A percentile compares a stretch with the other conserved stretches of the same genome.
Evolutionary conservation across 495 filamentous ascomycete genomes (phyloP).

Genomic region (Neurospora pannonica): DNA sequence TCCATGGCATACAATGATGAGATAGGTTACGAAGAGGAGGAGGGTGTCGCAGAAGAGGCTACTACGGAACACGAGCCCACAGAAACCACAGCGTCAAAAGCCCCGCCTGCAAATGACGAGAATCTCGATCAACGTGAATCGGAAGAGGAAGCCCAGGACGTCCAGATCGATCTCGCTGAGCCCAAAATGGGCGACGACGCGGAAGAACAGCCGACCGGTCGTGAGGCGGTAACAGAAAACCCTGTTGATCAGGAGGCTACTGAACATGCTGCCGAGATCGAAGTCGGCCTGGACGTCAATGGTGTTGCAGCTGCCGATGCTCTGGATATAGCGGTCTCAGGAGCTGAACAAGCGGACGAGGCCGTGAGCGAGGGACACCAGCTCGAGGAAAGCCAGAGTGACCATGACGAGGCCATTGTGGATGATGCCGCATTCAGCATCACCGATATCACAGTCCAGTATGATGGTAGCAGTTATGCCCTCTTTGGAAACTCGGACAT

Average conservation of each 20-base stretch:
- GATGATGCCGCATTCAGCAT: constrained; percentile 5
- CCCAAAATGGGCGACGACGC: constrained; percentile 1
- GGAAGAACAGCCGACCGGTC: not conserved
- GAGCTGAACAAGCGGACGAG: not conserved
- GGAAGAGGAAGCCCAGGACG: not conserved
- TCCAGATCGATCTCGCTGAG: not conserved
- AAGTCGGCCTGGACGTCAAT: not conserved
- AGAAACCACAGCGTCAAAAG: not conserved
- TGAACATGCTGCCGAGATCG: not conserved
- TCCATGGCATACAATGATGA: constrained; percentile 20
- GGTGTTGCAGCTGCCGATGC: not conserved
- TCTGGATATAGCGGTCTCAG: not conserved
- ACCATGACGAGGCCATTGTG: constrained; percentile 8
- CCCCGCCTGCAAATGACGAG: not conserved
- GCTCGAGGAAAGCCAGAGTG: not conserved
- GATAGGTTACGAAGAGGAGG: constrained; percentile 21
- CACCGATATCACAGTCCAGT: constrained; percentile 49
- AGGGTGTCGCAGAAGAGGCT: not conserved
- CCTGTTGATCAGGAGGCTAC: not conserved
- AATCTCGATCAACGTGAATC: not conserved
- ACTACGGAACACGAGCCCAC: not conserved
- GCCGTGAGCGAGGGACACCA: not conserved
- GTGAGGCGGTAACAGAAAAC: not conserved
- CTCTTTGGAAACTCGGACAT: constrained; percentile 60
- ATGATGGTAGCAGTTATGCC: constrained; percentile 57